Base-by-base conservation (phyloP, 2,329 filamentous ascomycete species). In the Ophiostoma fasciatum region DNA sequence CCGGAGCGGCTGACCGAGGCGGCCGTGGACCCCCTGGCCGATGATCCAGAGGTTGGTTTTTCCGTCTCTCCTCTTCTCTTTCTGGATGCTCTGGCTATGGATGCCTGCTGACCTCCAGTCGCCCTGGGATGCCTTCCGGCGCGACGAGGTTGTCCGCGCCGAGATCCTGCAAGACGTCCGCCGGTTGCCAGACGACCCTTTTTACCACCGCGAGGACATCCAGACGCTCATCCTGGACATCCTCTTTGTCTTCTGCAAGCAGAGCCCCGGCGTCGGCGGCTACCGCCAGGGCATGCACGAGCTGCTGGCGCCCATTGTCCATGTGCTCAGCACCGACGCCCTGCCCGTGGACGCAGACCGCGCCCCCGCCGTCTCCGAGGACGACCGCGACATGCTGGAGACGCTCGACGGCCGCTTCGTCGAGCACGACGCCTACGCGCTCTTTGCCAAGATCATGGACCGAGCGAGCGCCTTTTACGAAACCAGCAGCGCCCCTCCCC, bases 241-340 rank as follows among this genome's bases (percentile, higher is more conserved):
- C 22, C 64, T 98, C 23, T 98, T 96, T 56, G 71, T 98, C 45
- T 96, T 87, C 59, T 90, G 85, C 60, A 96, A 94, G 56, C 69
- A 92, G 36, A 83, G 96, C 50, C 83, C 83, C 2, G 75, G 79
- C 46, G 68, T 84, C 36, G 84, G 84, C 13, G 85, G 74, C 14
- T 98, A 98, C 53, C 75, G 90, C n/a, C 90, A 98, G 60, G 90
- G 90, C 10, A 98, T 98, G 88, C 90, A 98, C 53, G 90, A 98
- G 58, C 64, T 98, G 29, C 65, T 96, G 12, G 90, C 90, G 0
- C 87, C 90, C 0, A 75, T 98, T 26, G 62, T 94, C 7, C 84
- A 84, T 68, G 81, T 84, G 2, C 62, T 96, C 6, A 75, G 87
- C 46, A 68, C 78, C 47, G 90, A 98, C 42, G 79, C 87, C 7